Evolutionary conservation across 495 filamentous ascomycete species (phyloP).

Genomic region (Aspergillus affinis): DNA sequence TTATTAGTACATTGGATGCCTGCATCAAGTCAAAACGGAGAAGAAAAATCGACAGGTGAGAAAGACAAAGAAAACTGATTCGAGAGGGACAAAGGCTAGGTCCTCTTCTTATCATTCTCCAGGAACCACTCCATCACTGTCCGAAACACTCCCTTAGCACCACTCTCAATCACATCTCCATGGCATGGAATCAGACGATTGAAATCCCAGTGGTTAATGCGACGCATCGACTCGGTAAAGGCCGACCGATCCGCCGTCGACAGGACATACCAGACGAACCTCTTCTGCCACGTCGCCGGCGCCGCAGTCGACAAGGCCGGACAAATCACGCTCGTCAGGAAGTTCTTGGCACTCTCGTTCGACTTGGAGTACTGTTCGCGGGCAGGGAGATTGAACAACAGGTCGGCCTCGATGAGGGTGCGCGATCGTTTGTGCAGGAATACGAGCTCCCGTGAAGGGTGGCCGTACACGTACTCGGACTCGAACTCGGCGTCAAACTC

Average conservation of each 20-base stretch:
- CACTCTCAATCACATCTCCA: constrained; percentile 81
- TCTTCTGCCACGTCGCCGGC: constrained; percentile 69
- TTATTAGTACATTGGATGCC: not conserved
- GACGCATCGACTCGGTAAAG: constrained; percentile 65
- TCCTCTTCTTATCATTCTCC: constrained; percentile 33
- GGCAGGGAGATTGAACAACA: constrained; percentile 89
- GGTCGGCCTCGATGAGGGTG: constrained; percentile 87
- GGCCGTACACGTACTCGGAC: constrained; percentile 75
- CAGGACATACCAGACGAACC: constrained; percentile 78
- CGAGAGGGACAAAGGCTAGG: not conserved
- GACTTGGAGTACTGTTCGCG: constrained; percentile 79
- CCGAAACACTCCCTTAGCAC: constrained; percentile 73
- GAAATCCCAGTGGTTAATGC: constrained; percentile 82
- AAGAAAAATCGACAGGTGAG: not conserved
- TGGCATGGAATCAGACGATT: constrained; percentile 89
- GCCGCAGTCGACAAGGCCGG: constrained; percentile 55
- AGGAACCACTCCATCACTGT: constrained; percentile 88
- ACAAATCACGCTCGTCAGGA: constrained; percentile 63
- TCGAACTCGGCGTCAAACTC: constrained; percentile 90
- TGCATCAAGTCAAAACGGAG: not conserved
- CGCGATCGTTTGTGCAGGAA: constrained; percentile 78
- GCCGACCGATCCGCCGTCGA: constrained; percentile 61
- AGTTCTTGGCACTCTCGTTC: constrained; percentile 45
- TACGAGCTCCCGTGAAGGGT: constrained; percentile 83
- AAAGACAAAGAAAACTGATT: not conserved